These are phyloP conservation scores for Mortierella hygrophila DNA, from an alignment of 192 early-diverging fungal genomes.

Conservation along the genomic window DNA sequence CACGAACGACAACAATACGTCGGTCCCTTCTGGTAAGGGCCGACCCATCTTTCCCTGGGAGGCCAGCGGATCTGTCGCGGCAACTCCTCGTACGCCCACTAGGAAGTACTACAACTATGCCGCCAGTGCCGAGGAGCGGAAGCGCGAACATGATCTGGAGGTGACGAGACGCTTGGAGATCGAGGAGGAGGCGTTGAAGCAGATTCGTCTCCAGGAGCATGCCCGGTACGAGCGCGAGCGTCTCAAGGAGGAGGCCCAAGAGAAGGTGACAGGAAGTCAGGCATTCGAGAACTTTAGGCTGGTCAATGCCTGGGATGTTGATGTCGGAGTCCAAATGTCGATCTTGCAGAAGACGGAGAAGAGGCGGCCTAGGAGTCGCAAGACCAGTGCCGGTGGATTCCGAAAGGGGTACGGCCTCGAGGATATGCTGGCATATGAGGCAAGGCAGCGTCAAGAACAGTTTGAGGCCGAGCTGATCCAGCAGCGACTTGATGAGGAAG, in stretches of 20 bases:
- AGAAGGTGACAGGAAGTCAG: constrained; percentile 38
- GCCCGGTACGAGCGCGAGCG: constrained; percentile 40
- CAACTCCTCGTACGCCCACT: constrained; percentile 24
- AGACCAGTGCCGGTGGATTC: constrained; percentile 48
- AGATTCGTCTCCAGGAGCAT: constrained; percentile 30
- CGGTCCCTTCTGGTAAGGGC: constrained; percentile 42
- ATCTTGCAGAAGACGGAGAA: constrained; percentile 51
- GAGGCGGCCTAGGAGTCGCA: constrained; percentile 45
- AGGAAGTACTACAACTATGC: constrained; percentile 46
- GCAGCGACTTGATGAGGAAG: constrained; percentile 40
- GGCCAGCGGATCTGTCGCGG: constrained; percentile 7
- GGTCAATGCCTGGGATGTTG: constrained; percentile 55
- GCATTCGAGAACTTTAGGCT: constrained; percentile 54
- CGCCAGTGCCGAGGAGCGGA: constrained; percentile 26
- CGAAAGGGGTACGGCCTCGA: constrained; percentile 51
- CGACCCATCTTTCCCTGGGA: constrained; percentile 51
- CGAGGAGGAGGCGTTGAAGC: constrained; percentile 34
- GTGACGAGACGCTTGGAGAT: constrained; percentile 13
- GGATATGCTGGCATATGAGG: constrained; percentile 52
- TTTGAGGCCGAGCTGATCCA: constrained; percentile 40
- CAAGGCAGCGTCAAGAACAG: constrained; percentile 37
- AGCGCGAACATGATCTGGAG: constrained; percentile 26
- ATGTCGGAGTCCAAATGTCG: constrained; percentile 43
- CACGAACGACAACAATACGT: constrained; percentile 22
- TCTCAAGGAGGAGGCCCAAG: constrained; percentile 26